Percentiles rank a stretch among this genome's conserved stretches.
Evolutionary conservation across 1,284 basidiomycete species (phyloP).

Genomic region (Ceratobasidium sp.): DNA sequence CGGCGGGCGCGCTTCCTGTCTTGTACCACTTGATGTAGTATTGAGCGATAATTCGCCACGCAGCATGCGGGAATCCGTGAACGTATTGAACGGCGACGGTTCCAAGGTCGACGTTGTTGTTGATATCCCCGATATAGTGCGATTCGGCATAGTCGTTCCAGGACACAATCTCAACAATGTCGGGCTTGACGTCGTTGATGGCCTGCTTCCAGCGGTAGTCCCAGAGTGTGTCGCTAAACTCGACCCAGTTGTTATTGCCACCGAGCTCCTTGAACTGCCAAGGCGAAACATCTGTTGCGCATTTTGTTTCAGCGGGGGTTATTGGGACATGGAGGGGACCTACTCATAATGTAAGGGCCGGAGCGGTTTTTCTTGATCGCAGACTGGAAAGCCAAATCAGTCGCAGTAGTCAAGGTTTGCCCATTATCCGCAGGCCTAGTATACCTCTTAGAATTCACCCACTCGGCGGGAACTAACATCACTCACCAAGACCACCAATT

Average conservation of each 20-base stretch:
- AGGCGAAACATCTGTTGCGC: slow-evolving; percentile 58
- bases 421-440: slow-evolving; percentile 55
- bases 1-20: slow-evolving; percentile 53
- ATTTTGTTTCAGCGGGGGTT: slow-evolving; percentile 46
- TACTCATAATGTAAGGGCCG: slow-evolving; percentile 58
- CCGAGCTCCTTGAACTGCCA: slow-evolving; percentile 65
- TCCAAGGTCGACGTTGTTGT: slow-evolving; percentile 55
- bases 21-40: slow-evolving; percentile 58
- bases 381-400: slow-evolving; percentile 54
- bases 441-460: not conserved
- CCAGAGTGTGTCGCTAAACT: slow-evolving; percentile 58
- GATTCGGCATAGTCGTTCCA: slow-evolving; percentile 50
- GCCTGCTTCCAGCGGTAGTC: slow-evolving; percentile 56
- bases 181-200: slow-evolving; percentile 56
- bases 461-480: not conserved
- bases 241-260: slow-evolving; percentile 57
- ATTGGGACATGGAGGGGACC: slow-evolving; percentile 48
- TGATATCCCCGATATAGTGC: slow-evolving; percentile 55
- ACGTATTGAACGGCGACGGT: slow-evolving; percentile 54
- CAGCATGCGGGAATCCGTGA: slow-evolving; percentile 54
- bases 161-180: slow-evolving; percentile 60
- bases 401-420: slow-evolving; percentile 55
- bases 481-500: slow-evolving; percentile 60
- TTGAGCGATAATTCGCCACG: slow-evolving; percentile 57
- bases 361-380: slow-evolving; percentile 49